Percentiles rank a stretch among this genome's conserved stretches.
Conservation (phyloP, 805 yeast genomes). For the Myxozyma neotropica region DNA sequence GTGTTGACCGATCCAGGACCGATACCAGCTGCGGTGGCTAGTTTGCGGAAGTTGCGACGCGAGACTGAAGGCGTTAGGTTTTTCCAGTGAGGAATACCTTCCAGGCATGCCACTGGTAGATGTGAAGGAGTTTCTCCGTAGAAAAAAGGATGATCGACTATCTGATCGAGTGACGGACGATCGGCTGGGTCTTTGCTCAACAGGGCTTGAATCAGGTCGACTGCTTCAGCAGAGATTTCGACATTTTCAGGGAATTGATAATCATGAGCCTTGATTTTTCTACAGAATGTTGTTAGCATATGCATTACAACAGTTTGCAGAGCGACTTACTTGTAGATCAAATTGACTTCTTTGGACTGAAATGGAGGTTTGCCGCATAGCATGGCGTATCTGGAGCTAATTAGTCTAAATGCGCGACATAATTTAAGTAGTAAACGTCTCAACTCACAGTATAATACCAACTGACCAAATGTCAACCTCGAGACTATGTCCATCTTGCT, state of each 20-base stretch:
- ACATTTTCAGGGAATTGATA: slow-evolving; percentile 74
- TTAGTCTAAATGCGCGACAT: neutral
- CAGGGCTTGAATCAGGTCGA: slow-evolving; percentile 67
- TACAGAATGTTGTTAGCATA: neutral
- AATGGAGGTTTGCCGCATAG: slow-evolving; percentile 95
- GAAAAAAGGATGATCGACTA: slow-evolving; percentile 84
- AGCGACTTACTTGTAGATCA: slow-evolving; percentile 65
- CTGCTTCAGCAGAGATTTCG: slow-evolving; percentile 69
- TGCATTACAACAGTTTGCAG: too few species aligned
- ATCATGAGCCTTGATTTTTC: slow-evolving; percentile 71
- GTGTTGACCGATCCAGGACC: slow-evolving; percentile 27
- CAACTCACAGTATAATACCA: slow-evolving; percentile 80
- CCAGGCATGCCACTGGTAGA: slow-evolving; percentile 64
- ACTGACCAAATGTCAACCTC: slow-evolving; percentile 98
- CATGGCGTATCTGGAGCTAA: slow-evolving; percentile 57
- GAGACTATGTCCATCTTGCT: slow-evolving; percentile 80
- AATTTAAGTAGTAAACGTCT: neutral
- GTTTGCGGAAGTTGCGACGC: slow-evolving; percentile 19
- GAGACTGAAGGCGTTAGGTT: slow-evolving; percentile 33
- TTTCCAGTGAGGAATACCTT: slow-evolving; percentile 61
- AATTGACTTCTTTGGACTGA: slow-evolving; percentile 91
- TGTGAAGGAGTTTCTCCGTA: slow-evolving; percentile 78
- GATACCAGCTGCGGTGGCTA: slow-evolving; percentile 33
- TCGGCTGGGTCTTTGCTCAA: slow-evolving; percentile 71
- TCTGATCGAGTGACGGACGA: slow-evolving; percentile 80